A percentile compares a stretch with the other conserved stretches of the same genome.
Evolutionary conservation across 2,329 filamentous ascomycete genomes (phyloP).

Genomic region (Sclerotinia nivalis): DNA sequence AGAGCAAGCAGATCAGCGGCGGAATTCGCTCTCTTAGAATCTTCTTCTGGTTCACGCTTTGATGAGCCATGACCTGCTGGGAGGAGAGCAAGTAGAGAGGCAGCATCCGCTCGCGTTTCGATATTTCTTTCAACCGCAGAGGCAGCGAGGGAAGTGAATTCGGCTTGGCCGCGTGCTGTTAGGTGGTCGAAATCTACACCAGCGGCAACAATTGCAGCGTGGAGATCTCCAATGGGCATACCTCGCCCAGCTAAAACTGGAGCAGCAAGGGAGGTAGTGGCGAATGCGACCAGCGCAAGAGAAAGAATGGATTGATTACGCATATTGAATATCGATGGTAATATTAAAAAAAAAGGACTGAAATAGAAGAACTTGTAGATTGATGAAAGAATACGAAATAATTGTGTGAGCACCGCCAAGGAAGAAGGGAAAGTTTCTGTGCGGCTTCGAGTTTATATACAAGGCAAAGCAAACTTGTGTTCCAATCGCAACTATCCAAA

Average conservation of each 20-base stretch:
- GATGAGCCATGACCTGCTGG: slow-evolving; percentile 1
- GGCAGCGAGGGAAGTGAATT: slow-evolving; percentile 9
- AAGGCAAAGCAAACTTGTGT: not conserved
- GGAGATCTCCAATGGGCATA: slow-evolving; percentile 16
- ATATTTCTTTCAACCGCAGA: not conserved
- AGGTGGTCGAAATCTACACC: slow-evolving; percentile 11
- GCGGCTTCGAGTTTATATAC: slow-evolving; percentile 6
- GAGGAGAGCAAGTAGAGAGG: not conserved
- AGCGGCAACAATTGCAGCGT: slow-evolving; percentile 11
- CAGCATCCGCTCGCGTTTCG: not conserved
- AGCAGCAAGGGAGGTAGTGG: slow-evolving; percentile 14
- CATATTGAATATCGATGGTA: slow-evolving; percentile 13
- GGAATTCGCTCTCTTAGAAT: not conserved
- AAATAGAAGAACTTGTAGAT: not conserved
- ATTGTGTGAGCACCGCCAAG: not conserved
- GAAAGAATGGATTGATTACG: slow-evolving; percentile 19
- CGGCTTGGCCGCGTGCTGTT: slow-evolving; percentile 13
- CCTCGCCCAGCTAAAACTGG: not conserved
- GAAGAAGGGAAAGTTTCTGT: not conserved
- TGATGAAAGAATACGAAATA: not conserved
- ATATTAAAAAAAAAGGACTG: not conserved
- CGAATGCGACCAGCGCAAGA: slow-evolving; percentile 24
- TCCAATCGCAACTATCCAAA: slow-evolving; percentile 3
- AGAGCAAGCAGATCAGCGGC: not conserved
- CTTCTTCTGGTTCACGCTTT: slow-evolving; percentile 4